Evolutionary conservation across 768 basidiomycete genomes (phyloP).

Genomic region (Sarcodon sp.): DNA sequence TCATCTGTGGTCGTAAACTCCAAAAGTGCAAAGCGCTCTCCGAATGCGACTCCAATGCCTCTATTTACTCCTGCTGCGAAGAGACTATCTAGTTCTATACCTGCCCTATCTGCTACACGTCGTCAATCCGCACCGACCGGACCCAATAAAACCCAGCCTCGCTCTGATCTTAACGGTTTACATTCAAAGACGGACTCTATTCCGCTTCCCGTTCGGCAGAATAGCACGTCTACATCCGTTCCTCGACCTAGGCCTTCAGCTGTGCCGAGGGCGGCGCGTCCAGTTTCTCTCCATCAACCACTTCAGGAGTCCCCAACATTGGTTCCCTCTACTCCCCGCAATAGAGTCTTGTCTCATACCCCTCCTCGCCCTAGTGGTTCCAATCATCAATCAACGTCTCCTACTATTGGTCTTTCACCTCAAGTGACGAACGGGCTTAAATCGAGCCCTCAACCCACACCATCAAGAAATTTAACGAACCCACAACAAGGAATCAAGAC

Average conservation of each 20-base stretch:
- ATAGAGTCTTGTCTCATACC: constrained; percentile 33
- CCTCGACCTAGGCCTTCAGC: constrained; percentile 4
- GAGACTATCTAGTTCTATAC: constrained; percentile 20
- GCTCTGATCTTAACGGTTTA: neutral
- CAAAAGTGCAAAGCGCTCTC: constrained; percentile 23
- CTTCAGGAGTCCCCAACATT: constrained; percentile 8
- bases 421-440: neutral
- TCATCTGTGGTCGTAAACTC: constrained; percentile 2
- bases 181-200: neutral
- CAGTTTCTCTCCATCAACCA: constrained; percentile 12
- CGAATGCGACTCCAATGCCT: constrained; percentile 40
- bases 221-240: neutral
- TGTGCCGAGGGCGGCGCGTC: constrained; percentile 7
- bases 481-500: too few species aligned
- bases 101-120: constrained; percentile 20
- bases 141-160: constrained; percentile 12
- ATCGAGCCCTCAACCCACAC: constrained; percentile 4
- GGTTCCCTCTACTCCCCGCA: constrained; percentile 19
- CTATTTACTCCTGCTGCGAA: constrained; percentile 11
- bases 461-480: constrained; percentile 9
- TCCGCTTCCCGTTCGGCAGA: neutral
- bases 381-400: constrained; percentile 5
- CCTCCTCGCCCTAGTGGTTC: constrained; percentile 17
- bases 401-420: neutral
- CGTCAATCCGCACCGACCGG: constrained; percentile 24